A percentile compares a stretch with the other conserved stretches of the same genome.
phyloP scores from a whole-genome alignment of 2,329 filamentous ascomycete genomes.

The Microdochium bolleyi region DNA sequence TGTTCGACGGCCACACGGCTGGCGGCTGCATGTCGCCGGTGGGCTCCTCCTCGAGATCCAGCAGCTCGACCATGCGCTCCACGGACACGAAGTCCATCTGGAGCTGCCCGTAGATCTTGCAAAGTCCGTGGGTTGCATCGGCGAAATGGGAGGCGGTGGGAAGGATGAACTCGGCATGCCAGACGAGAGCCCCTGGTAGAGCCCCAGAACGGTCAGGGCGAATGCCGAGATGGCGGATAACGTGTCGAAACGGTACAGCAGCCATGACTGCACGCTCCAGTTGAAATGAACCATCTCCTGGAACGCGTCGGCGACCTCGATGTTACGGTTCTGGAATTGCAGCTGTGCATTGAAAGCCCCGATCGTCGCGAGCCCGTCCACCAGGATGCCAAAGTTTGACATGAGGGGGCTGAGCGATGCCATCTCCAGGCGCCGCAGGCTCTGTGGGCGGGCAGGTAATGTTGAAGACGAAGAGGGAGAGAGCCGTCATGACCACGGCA shows the following conservation, averaged over 20 bases:
- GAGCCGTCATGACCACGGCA: conserved; percentile 55
- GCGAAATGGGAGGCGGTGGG: conserved; percentile 65
- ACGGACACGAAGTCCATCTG: conserved; percentile 92
- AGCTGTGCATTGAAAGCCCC: conserved; percentile 72
- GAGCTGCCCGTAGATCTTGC: conserved; percentile 72
- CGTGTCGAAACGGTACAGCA: conserved; percentile 69
- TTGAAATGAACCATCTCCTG: conserved; percentile 97
- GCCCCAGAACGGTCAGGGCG: conserved; percentile 62
- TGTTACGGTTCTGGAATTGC: conserved; percentile 73
- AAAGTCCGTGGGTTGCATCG: conserved; percentile 62
- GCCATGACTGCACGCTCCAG: conserved; percentile 81
- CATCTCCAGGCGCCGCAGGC: conserved; percentile 78
- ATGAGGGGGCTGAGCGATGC: conserved; percentile 82
- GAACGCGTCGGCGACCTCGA: conserved; percentile 79
- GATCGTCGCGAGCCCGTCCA: conserved; percentile 81
- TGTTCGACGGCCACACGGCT: conserved; percentile 66
- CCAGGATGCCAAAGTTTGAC: conserved; percentile 83
- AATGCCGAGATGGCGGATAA: conserved; percentile 69
- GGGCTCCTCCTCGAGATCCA: conserved; percentile 70
- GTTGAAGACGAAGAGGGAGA: conserved; percentile 68
- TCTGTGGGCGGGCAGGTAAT: conserved; percentile 77
- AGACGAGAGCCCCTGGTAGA: conserved; percentile 64
- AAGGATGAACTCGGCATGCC: conserved; percentile 78
- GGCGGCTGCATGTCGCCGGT: conserved; percentile 61
- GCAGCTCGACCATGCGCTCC: conserved; percentile 75